These are phyloP conservation scores for Elsinoe fawcettii DNA, from an alignment of 2,329 filamentous ascomycete species.

Conservation along the genomic window DNA sequence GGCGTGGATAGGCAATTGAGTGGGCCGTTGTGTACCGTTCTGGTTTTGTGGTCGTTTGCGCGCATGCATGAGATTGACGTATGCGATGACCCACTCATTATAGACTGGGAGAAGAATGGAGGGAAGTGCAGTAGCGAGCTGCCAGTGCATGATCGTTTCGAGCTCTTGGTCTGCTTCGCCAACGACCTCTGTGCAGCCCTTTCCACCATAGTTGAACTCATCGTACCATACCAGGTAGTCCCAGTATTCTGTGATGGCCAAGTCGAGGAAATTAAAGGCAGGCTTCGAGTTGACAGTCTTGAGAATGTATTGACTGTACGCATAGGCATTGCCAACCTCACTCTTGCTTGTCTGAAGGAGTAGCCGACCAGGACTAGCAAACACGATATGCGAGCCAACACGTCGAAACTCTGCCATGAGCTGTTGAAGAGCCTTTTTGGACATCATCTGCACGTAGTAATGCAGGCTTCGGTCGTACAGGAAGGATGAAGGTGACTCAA, in stretches of 20 bases:
- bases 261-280: conserved; percentile 91
- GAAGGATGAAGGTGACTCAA: conserved; percentile 85
- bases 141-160: conserved; percentile 97
- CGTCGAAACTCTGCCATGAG: conserved; percentile 94
- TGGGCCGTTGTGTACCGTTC: conserved; percentile 46
- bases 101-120: conserved; percentile 72
- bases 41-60: conserved; percentile 59
- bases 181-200: conserved; percentile 75
- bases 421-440: conserved; percentile 91
- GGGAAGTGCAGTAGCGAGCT: conserved; percentile 84
- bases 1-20: conserved; percentile 53
- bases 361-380: conserved; percentile 80
- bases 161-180: conserved; percentile 69
- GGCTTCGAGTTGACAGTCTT: conserved; percentile 95
- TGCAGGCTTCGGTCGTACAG: conserved; percentile 91
- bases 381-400: conserved; percentile 92
- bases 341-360: conserved; percentile 93
- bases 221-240: conserved; percentile 99
- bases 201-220: conserved; percentile 96
- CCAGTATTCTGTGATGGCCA: conserved; percentile 98
- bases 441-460: conserved; percentile 98
- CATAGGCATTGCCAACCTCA: conserved; percentile 92
- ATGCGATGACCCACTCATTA: conserved; percentile 87
- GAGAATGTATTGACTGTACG: conserved; percentile 94
- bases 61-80: conserved; percentile 86